Base-by-base conservation (phyloP, 31 red algal species). In the Endocladia muricata region DNA sequence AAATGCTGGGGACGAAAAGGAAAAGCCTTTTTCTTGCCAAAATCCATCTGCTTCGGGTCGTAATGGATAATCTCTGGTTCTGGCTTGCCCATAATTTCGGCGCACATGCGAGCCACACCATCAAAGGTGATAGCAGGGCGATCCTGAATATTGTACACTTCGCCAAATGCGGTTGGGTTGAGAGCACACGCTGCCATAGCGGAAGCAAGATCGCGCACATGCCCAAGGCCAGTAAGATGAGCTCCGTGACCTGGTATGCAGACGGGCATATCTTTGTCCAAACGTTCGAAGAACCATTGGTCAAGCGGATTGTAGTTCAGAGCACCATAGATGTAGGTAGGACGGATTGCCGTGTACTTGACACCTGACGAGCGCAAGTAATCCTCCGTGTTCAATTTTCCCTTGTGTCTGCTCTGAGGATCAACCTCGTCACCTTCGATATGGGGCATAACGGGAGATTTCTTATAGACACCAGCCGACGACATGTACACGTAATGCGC, bases 401-500 rank as follows among this genome's bases (percentile, higher is more conserved):
- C 96, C 56, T 93, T 89, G 72, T 99, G 96, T 41, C 96, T 74
- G 37, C 82, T 90, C 13, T 93, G 77, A 19, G 82, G 92, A 70
- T 99, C 96, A 17, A 75, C 75, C 1, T 59, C 54, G 82, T 99
- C 96, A 36, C 83, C 89, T 44, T 99, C 96, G 30, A 92, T 73
- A 59, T 99, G 96, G 15, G 96, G 96, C 88, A 99, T 88, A 43
- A 92, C 62, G 17, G 70, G 73, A 9, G 92, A 92, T 64, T 99
- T 89, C 17, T 78, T 56, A 58, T 99, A 99, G 15, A 99, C 96
- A 1, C 96, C 96, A 0, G 96, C 96, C 37, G 86, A 91, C 2
- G 88, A 93, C 96, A 99, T 99, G 76, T 99, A 99, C 17, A 99
- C 82, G 41, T 93, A 99, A 74, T 99, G 96, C 9, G 94, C 68